Base-by-base conservation (phyloP, 768 basidiomycete species). In the Russula griseocarnosa region DNA sequence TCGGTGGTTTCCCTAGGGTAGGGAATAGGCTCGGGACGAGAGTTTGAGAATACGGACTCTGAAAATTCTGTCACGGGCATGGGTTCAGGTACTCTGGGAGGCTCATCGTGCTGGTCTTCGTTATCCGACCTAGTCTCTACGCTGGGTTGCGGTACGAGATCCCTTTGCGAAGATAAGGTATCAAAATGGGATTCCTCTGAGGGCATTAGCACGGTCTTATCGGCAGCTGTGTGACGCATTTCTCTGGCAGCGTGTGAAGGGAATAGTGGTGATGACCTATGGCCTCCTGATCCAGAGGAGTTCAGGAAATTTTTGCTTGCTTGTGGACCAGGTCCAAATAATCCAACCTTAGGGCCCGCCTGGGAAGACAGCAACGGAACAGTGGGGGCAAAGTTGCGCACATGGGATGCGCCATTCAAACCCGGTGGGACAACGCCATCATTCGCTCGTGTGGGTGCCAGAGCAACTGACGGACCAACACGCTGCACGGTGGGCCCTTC, bases 51-150 rank as follows among this genome's bases (percentile, higher is more conserved):
- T 24, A 65, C 60, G 36, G 64, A 55, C 51, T 55, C 64, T 52
- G 64, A 56, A 56, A 65, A 65, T n/a, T 61, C 64, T 22, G 59
- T 14, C 26, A 61, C 55, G 13, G 64, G 58, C 1, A 26, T 18
- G 40, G 32, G 49, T 52, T 61, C 64, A 18, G 49, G 6, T 36
- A 20, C 38, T 36, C 18, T 47, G 10, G n/a, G 32, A 38, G 2
- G 40, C n/a, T 9, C 22, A 8, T 55, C 38, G 22, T 51, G n/a
- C n/a, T 55, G 55, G 24, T 51, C 56, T 40, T 61, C 24, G 14
- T 22, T 36, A 52, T 55, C 61, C 4, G 38, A 34, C 47, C 24
- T 32, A 20, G 42, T 54, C 26, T 66, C 61, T 24, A 24, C 24
- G 44, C 2, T 46, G 22, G 13, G 30, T 51, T 55, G 54, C 9